phyloP scores from a whole-genome alignment of 176 grass and related monocot species.

The Lolium rigidum region DNA sequence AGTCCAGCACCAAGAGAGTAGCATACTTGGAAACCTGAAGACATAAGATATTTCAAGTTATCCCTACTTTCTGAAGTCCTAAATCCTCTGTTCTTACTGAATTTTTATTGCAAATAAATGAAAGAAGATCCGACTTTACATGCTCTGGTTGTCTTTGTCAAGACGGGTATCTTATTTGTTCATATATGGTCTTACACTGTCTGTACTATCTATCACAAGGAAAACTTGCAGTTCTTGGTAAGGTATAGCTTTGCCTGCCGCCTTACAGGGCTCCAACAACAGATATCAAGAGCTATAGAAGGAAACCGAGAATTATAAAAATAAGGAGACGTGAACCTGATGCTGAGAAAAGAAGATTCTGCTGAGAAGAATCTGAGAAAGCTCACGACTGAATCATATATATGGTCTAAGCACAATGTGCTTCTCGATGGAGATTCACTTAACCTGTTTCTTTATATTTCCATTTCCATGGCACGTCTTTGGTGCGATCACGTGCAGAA shows the following conservation, averaged over 20 bases:
- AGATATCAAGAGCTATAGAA: conserved; percentile 50
- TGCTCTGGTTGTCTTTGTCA: background rate
- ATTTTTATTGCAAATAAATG: background rate
- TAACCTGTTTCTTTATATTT: background rate
- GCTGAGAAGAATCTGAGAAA: conserved; percentile 55
- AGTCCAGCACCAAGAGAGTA: conserved; percentile 43
- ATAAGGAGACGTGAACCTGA: conserved; percentile 36
- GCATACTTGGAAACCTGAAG: conserved; percentile 57
- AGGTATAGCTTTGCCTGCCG: too few relatives aligned
- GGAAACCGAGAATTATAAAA: conserved; percentile 37
- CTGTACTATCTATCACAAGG: too few relatives aligned
- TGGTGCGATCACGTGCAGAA: conserved; percentile 30
- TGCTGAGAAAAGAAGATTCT: background rate
- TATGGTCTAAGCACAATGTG: background rate
- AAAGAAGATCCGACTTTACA: background rate
- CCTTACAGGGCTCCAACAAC: conserved; percentile 36
- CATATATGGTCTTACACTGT: background rate
- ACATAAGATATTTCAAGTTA: background rate
- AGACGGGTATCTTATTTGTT: background rate
- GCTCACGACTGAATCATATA: too few relatives aligned
- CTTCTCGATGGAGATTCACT: conserved; percentile 52
- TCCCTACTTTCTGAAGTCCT: background rate
- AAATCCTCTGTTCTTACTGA: background rate
- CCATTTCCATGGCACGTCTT: background rate
- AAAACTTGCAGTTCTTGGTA: too few relatives aligned